These are phyloP conservation scores for Candida broadrunensis DNA, from an alignment of 805 yeast genomes.

Conservation along the genomic window DNA sequence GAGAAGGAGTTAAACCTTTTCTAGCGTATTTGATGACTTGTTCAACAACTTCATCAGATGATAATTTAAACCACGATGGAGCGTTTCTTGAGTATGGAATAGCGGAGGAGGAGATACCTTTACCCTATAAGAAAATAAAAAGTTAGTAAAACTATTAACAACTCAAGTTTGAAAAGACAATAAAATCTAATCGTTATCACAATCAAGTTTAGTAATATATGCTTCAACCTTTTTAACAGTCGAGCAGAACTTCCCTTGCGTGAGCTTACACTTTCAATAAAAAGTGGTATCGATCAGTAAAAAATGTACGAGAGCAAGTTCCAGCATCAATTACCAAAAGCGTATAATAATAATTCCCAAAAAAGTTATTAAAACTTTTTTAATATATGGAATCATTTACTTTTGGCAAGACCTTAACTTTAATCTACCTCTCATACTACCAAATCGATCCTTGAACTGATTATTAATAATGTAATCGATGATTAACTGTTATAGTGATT, in stretches of 20 bases:
- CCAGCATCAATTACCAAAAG: conserved; percentile 15
- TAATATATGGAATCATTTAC: conserved; percentile 13
- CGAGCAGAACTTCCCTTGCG: not conserved
- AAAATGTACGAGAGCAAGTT: conserved; percentile 5
- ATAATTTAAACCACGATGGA: conserved; percentile 99
- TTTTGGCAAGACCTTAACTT: conserved; percentile 25
- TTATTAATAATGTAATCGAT: conserved; percentile 1
- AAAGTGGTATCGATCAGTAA: conserved; percentile 10
- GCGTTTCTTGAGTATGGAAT: conserved; percentile 98
- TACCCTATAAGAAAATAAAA: conserved; percentile 61
- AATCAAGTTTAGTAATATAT: not conserved
- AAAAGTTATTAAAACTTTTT: not conserved
- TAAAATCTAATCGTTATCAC: too few species aligned
- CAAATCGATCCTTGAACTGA: conserved; percentile 7
- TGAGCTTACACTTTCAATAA: conserved; percentile 9
- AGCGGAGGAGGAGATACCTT: conserved; percentile 99
- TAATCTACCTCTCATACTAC: conserved; percentile 4
- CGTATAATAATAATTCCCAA: conserved; percentile 11
- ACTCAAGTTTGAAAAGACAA: too few species aligned
- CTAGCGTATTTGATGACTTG: conserved; percentile 99
- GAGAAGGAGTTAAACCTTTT: conserved; percentile 99
- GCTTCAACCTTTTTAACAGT: not conserved
- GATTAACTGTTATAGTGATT: not conserved
- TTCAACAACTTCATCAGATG: conserved; percentile 94
- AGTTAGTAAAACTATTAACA: conserved; percentile 48